Conservation (phyloP, 2,329 filamentous ascomycete species). For the Plectosphaerella cucumerina region DNA sequence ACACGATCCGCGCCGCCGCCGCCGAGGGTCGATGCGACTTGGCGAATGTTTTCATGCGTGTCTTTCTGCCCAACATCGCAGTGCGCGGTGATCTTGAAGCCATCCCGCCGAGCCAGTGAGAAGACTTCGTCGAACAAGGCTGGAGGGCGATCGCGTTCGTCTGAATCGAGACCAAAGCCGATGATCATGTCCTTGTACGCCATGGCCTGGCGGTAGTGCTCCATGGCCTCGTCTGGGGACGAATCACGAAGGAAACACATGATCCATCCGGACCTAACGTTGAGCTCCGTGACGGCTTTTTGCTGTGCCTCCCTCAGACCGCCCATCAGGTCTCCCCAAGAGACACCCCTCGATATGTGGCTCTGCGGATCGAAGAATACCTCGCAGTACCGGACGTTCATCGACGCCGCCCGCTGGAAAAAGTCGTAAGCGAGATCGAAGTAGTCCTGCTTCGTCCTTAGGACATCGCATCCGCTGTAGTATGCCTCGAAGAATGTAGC, state of each 20-base stretch:
- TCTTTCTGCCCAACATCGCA: constrained; percentile 9
- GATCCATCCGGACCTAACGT: neutral
- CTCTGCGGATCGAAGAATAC: constrained; percentile 81
- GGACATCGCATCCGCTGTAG: constrained; percentile 69
- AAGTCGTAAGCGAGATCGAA: constrained; percentile 69
- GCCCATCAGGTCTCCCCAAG: constrained; percentile 2
- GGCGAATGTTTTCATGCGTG: constrained; percentile 6
- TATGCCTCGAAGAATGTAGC: constrained; percentile 78
- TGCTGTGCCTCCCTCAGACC: neutral
- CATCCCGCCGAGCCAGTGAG: constrained; percentile 3
- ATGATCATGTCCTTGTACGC: constrained; percentile 1
- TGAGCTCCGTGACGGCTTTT: neutral
- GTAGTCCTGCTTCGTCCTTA: constrained; percentile 62
- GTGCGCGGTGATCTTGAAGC: constrained; percentile 11
- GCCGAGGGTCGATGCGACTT: constrained; percentile 1
- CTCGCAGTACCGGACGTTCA: constrained; percentile 69
- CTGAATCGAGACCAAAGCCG: neutral
- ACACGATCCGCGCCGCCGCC: neutral
- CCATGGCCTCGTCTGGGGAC: neutral
- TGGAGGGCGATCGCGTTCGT: neutral
- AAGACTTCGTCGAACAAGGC: constrained; percentile 7
- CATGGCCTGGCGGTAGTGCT: neutral
- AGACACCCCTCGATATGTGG: constrained; percentile 59
- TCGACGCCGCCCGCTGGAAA: constrained; percentile 57
- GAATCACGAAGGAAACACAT: neutral